phyloP scores from a whole-genome alignment of 768 basidiomycete species.

The Punctularia strigosozonata region DNA sequence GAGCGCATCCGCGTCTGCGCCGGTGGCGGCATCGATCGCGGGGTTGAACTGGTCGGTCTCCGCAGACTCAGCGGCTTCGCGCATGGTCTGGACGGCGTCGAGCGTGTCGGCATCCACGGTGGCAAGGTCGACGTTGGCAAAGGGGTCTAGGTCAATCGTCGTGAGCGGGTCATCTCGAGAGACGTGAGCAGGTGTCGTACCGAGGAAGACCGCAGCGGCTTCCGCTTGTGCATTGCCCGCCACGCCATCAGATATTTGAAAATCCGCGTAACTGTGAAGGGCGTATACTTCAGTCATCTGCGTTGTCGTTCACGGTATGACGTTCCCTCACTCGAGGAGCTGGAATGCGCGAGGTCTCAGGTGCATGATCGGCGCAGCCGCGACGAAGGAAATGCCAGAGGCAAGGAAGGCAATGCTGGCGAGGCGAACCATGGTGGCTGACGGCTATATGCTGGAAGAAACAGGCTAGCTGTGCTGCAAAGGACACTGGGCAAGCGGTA shows the following conservation, averaged over 20 bases:
- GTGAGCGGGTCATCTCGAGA: too few relatives aligned
- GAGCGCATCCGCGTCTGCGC: conserved; percentile 22
- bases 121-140: conserved; percentile 21
- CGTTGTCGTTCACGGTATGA: background rate
- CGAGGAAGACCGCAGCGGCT: conserved; percentile 1
- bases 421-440: background rate
- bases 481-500: too few relatives aligned
- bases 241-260: background rate
- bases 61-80: conserved; percentile 23
- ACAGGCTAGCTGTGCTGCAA: too few relatives aligned
- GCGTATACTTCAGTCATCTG: background rate
- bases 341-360: background rate
- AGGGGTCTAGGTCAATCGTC: conserved; percentile 15
- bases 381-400: background rate
- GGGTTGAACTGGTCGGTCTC: conserved; percentile 27
- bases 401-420: background rate
- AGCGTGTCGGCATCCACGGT: conserved; percentile 18
- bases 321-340: background rate
- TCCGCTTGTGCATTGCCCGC: background rate
- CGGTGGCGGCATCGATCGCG: conserved; percentile 21
- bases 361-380: background rate
- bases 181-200: too few relatives aligned
- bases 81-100: conserved; percentile 20
- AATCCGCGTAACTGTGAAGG: background rate
- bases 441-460: background rate